Base-by-base conservation (phyloP, 2,329 filamentous ascomycete species). In the Aspergillus aculeatinus region DNA sequence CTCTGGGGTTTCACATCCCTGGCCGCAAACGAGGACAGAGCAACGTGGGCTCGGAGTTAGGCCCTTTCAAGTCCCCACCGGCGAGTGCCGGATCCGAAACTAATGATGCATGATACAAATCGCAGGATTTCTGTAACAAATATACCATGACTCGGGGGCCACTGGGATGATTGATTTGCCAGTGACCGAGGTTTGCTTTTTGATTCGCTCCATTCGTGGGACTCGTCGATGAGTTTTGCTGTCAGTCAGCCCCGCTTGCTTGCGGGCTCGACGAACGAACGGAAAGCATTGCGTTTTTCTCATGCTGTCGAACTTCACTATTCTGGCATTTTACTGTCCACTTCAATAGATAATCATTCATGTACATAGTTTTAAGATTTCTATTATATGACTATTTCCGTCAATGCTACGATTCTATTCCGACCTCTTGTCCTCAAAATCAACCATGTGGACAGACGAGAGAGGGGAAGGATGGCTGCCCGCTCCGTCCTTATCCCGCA, bases 1-100 rank as follows among this genome's bases (percentile, higher is more conserved):
- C 82, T 78, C 75, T 77, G 77, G 85, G 74, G 74, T 91, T 92
- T 72, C 84, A 89, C 67, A 82, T 91, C 57, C 84, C 86, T 3
- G 87, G 89, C 16, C 83, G 91, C 68, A 93, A 91, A 80, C 81
- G 89, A 67, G 89, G 84, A 3, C 87, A 87, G 69, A 88, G 85
- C 68, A 88, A 87, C 11, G 87, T 87, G 68, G 88, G 88, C 31
- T 82, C 89, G 62, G 89, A 96, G 76, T 76, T 96, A 57, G 85
- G 87, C 49, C 82, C 80, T 48, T 89, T 94, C 70, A 81, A 85
- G 23, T 60, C 70, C 5, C 58, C 67, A 14, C 57, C 67, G 6
- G 51, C 58, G 16, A 48, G 61, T 31, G 51, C 57, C 48, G 59
- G 60, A 7, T 61, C 67, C 21, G 66, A 68, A 42, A 53, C 57